Base-by-base conservation (phyloP, 306 rosid genomes). In the Prinsepia uniflora region DNA sequence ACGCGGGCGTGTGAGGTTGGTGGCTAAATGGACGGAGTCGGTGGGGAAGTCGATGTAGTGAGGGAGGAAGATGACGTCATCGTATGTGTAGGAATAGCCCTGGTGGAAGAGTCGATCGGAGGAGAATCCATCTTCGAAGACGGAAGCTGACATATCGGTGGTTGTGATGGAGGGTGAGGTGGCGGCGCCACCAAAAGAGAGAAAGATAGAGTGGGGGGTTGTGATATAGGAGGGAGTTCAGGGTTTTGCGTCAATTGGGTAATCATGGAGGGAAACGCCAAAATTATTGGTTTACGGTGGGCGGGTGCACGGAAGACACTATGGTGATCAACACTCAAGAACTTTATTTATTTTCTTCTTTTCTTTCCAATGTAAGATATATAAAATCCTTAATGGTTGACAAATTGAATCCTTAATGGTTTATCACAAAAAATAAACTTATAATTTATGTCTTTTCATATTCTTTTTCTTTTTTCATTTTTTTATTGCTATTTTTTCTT, bases 21-120 rank as follows among this genome's bases (percentile, higher is more conserved):
- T 75, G 71, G 79, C 61, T 49, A 90, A 85, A 24, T 67, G 72
- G 75, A 92, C 98, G 9, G 85, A 59, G 41, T 88, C 96, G 19
- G 92, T 86, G 48, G 96, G 71, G 81, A 92, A 92, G 82, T 90
- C 98, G 70, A 92, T 92, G 71, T 90, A 92, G 81, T 89, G 88
- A 42, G 98, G 98, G 68, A 92, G 96, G 78, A 86, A 92, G 79
- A 90, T 90, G 70, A 92, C 91, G 67, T 92, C 98, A 44, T 90
- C 98, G 81, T 92, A 92, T 18, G 98, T 88, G 76, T 92, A 92
- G 70, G 98, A 92, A 81, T 77, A 92, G 69, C 98, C 98, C 69
- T 77, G 87, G 59, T 72, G 80, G 88, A 92, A 92, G 75, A 90
- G 92, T 74, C 80, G 77, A 19, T 81, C 87, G 24, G 96, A 90